Base-by-base conservation (phyloP, 768 basidiomycete genomes). In the Galerina marginata region DNA sequence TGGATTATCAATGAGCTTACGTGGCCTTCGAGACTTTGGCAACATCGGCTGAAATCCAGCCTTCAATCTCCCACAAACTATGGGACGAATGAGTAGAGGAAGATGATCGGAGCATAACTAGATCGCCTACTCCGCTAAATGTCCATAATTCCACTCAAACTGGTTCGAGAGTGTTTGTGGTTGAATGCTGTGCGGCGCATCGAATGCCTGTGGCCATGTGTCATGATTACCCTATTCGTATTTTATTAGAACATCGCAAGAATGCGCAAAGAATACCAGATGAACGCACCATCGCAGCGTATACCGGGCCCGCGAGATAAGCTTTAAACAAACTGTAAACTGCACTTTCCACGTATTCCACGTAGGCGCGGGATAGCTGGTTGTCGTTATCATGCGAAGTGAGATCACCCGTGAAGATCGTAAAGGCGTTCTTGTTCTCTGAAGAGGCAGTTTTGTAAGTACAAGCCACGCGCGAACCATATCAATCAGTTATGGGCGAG, bases 381-480 rank as follows among this genome's bases (percentile, higher is more conserved):
- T 53, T 53, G 14, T 53, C 51, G 33, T 53, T 53, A 20, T 53
- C 51, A 37, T 53, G 51, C 11, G 51, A 53, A 14, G 51, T 53
- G 23, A 53, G 51, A 23, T 53, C 51, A 37, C 51, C 51, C 2
- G 51, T 53, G 51, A 53, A 53, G 23, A 53, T 53, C 2, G 51
- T 53, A 26, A 53, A 53, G 11, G 51, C 26, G 5, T 53, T 37
- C 11, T 53, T 40, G 2, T 29, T 40, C 12, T 40, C 51, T 53
- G 51, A 14, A 23, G n/a, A 47, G 11, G 25, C 9, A n/a, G 10
- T 15, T 20, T 33, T 4, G n/a, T 49, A 12, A 50, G 33, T 6
- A 36, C 5, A 36, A 4, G 29, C 29, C 29, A 33, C 29, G 7
- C 5, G 29, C 29, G 50, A 37, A 51, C 6, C 15, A 14, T 12